These are phyloP conservation scores for Rhizomucor miehei DNA, from an alignment of 371 early-diverging fungal species.

Conservation along the genomic window DNA sequence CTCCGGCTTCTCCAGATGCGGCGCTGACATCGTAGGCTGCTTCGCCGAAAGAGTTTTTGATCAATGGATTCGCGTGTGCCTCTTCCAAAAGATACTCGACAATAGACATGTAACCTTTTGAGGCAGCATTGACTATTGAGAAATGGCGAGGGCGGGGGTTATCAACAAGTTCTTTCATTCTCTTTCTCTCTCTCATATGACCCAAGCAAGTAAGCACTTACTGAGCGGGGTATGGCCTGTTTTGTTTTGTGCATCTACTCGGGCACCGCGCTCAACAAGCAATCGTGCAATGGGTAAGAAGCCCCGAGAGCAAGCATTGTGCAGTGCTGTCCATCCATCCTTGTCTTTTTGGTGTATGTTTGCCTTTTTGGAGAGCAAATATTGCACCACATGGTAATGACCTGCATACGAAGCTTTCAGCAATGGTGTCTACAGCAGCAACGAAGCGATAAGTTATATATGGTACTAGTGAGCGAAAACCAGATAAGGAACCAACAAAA, in stretches of 20 bases:
- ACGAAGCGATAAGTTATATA: background rate
- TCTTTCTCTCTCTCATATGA: background rate
- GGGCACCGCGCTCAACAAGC: constrained; percentile 56
- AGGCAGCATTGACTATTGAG: constrained; percentile 69
- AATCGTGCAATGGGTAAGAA: constrained; percentile 58
- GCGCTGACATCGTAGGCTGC: constrained; percentile 85
- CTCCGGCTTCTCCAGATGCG: constrained; percentile 49
- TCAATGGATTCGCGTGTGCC: constrained; percentile 61
- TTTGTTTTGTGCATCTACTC: constrained; percentile 61
- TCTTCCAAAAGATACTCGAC: constrained; percentile 65
- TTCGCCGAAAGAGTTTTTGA: constrained; percentile 71
- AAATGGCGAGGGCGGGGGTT: background rate
- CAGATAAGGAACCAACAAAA: no score
- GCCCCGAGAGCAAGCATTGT: constrained; percentile 72
- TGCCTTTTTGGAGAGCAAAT: constrained; percentile 62
- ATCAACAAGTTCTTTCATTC: background rate
- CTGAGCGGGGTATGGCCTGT: constrained; percentile 80
- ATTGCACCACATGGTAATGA: constrained; percentile 59
- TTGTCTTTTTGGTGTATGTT: constrained; percentile 68
- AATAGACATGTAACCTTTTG: constrained; percentile 67
- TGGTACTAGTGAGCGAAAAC: no score
- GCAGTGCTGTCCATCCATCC: constrained; percentile 87
- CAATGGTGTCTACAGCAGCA: constrained; percentile 63
- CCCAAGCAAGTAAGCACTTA: constrained; percentile 41
- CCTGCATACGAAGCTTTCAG: constrained; percentile 78